phyloP scores from a whole-genome alignment of 495 filamentous ascomycete genomes.

The Aspergillus ostianus region DNA sequence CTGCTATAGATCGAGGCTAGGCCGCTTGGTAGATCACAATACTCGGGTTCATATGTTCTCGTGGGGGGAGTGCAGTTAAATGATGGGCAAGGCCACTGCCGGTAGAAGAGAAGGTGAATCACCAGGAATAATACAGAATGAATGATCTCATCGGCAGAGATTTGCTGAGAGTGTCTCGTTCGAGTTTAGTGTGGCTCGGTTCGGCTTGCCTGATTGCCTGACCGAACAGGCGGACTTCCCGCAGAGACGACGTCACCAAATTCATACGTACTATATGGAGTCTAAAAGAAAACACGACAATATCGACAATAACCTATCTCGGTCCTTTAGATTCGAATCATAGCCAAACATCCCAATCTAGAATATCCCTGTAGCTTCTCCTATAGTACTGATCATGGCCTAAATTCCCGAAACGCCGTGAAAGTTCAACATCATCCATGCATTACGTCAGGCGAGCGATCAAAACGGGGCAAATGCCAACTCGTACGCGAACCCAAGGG shows the following conservation, averaged over 20 bases:
- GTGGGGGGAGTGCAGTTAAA: not conserved
- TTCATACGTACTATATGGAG: too few species aligned
- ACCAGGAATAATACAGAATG: not conserved
- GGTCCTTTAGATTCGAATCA: not conserved
- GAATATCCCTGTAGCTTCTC: too few species aligned
- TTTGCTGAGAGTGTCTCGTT: not conserved
- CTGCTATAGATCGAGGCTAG: not conserved
- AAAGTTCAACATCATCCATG: not conserved
- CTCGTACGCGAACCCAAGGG: slow-evolving; percentile 86
- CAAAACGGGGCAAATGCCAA: slow-evolving; percentile 53
- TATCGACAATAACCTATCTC: too few species aligned
- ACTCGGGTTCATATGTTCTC: not conserved
- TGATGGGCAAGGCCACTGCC: not conserved
- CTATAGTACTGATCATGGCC: not conserved
- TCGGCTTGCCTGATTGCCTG: not conserved
- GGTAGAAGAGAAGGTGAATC: not conserved
- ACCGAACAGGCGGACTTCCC: not conserved
- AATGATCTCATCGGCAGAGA: not conserved
- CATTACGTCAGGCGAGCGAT: slow-evolving; percentile 8
- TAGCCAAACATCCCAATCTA: too few species aligned
- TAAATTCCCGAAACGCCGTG: not conserved
- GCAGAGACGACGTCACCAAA: not conserved
- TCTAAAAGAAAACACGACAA: too few species aligned
- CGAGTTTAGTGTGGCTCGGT: not conserved
- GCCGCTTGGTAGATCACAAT: not conserved